phyloP scores from a whole-genome alignment of 2,329 filamentous ascomycete genomes.

The Rutstroemia sydowiana region DNA sequence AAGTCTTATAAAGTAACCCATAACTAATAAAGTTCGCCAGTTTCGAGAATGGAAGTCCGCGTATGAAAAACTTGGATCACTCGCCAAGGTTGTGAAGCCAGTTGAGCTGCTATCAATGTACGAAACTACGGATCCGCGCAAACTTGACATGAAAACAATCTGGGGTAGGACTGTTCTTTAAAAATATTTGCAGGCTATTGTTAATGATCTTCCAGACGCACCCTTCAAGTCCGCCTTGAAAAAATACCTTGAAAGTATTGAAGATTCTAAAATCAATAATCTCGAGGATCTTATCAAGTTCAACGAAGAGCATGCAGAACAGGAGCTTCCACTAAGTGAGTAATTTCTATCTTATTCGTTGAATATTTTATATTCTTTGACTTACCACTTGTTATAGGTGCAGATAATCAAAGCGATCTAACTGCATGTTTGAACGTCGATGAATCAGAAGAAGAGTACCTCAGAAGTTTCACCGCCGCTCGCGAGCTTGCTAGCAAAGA shows the following conservation, averaged over 20 bases:
- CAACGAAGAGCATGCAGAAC: neutral
- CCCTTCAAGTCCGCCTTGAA: no score
- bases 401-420: neutral
- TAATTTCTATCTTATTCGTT: neutral
- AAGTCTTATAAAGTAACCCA: no score
- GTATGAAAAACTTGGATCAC: no score
- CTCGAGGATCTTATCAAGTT: conserved; percentile 5
- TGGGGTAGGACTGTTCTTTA: neutral
- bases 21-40: no score
- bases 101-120: no score
- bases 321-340: conserved; percentile 4
- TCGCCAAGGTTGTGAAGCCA: no score
- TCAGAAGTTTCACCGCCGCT: neutral
- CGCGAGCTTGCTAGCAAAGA: neutral
- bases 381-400: neutral
- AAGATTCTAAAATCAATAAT: neutral
- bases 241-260: neutral
- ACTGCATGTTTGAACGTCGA: neutral
- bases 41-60: no score
- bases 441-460: neutral
- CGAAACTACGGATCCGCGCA: no score
- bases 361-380: neutral
- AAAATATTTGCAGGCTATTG: neutral
- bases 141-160: no score
- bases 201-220: neutral